Evolutionary conservation across 2,329 filamentous ascomycete species (phyloP).

Genomic region (Nectriaceae sp.): DNA sequence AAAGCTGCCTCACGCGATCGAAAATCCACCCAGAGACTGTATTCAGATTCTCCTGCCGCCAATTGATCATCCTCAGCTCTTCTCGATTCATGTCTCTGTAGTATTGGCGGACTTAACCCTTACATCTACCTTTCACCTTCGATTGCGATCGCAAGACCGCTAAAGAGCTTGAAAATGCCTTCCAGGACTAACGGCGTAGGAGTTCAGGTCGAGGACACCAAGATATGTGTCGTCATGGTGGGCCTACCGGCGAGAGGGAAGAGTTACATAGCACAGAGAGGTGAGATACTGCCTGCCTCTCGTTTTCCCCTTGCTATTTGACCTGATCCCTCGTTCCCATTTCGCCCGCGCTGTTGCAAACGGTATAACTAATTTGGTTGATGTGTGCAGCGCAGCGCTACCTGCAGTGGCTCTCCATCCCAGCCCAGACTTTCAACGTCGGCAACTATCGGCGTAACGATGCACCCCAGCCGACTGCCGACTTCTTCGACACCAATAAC

Average conservation of each 20-base stretch:
- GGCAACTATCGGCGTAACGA: conserved; percentile 90
- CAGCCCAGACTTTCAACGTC: conserved; percentile 94
- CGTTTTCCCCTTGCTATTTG: background rate
- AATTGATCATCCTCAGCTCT: conserved; percentile 11
- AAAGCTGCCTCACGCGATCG: conserved; percentile 2
- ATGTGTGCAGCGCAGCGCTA: conserved; percentile 75
- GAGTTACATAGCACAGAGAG: conserved; percentile 96
- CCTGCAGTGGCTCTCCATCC: conserved; percentile 93
- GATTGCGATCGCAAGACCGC: conserved; percentile 16
- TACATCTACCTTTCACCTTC: conserved; percentile 10
- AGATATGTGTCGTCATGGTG: conserved; percentile 99
- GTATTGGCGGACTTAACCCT: conserved; percentile 24
- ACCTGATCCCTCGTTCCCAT: background rate
- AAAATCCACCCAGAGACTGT: background rate
- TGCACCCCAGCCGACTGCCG: conserved; percentile 86
- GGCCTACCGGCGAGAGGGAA: conserved; percentile 94
- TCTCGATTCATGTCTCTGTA: conserved; percentile 27
- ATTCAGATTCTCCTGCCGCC: conserved; percentile 8
- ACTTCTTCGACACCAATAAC: conserved; percentile 94
- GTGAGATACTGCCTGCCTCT: conserved; percentile 49
- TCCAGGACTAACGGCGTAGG: conserved; percentile 65
- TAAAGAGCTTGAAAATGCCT: conserved; percentile 41
- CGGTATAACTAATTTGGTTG: background rate
- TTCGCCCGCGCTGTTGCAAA: background rate
- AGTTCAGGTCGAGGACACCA: conserved; percentile 90